A percentile compares a stretch with the other conserved stretches of the same genome.
These are phyloP conservation scores for Colletotrichum tanaceti DNA, from an alignment of 2,329 filamentous ascomycete genomes.

Conservation along the genomic window DNA sequence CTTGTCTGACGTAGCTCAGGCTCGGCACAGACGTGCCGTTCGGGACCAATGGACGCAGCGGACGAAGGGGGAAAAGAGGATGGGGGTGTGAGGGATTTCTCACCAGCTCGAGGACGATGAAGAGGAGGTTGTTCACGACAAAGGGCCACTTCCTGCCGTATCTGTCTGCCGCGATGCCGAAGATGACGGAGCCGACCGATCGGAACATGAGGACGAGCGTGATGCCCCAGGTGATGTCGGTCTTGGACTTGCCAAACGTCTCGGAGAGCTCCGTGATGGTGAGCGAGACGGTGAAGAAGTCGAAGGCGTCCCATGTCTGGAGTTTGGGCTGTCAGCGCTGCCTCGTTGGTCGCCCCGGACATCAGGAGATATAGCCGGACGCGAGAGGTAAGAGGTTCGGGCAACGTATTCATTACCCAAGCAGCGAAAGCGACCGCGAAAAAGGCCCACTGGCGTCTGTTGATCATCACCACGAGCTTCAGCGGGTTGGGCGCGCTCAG, in stretches of 20 bases:
- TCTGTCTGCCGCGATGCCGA: constrained; percentile 66
- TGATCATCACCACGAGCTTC: constrained; percentile 60
- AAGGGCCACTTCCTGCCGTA: constrained; percentile 78
- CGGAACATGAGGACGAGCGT: constrained; percentile 72
- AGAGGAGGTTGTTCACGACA: constrained; percentile 78
- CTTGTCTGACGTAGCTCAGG: constrained; percentile 27
- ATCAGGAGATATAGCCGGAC: neutral
- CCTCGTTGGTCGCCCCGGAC: neutral
- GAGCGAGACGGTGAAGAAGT: constrained; percentile 74
- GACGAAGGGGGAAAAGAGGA: constrained; percentile 15
- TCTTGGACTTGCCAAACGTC: constrained; percentile 64
- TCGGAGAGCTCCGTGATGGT: constrained; percentile 65
- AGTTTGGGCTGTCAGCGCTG: neutral
- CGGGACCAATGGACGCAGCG: neutral
- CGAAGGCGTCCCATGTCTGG: constrained; percentile 72
- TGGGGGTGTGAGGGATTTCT: constrained; percentile 44
- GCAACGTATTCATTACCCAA: constrained; percentile 66
- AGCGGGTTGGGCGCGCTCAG: constrained; percentile 65
- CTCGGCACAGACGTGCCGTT: constrained; percentile 30
- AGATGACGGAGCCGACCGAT: constrained; percentile 64
- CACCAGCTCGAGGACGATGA: constrained; percentile 78
- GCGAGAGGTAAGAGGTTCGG: accelerated
- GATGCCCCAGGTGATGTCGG: constrained; percentile 73
- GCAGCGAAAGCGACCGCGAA: constrained; percentile 66
- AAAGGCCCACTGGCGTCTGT: constrained; percentile 64